These are phyloP conservation scores for Trematosphaeria pertusa DNA, from an alignment of 2,329 filamentous ascomycete genomes.

Conservation along the genomic window DNA sequence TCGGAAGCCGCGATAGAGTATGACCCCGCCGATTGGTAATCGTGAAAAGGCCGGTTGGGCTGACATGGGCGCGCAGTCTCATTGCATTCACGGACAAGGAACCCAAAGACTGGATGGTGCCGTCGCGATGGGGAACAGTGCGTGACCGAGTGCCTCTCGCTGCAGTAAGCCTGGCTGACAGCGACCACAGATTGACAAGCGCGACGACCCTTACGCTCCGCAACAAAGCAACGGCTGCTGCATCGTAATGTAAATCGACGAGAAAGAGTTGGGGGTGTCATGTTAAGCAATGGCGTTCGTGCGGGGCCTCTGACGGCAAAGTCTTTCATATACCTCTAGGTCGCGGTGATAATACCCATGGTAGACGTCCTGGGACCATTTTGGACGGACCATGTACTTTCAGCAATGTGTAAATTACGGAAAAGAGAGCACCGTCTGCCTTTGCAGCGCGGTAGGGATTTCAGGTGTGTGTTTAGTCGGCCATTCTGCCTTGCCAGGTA, in stretches of 20 bases:
- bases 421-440: conserved; percentile 38
- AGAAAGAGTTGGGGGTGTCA: conserved; percentile 36
- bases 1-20: conserved; percentile 79
- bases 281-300: conserved; percentile 49
- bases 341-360: conserved; percentile 49
- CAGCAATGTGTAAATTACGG: conserved; percentile 51
- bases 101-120: conserved; percentile 98
- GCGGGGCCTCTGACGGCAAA: conserved; percentile 46
- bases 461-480: conserved; percentile 31
- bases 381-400: conserved; percentile 45
- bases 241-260: conserved; percentile 79
- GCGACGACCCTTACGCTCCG: conserved; percentile 97
- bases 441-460: conserved; percentile 38
- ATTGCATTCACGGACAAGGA: conserved; percentile 95
- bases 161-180: conserved; percentile 26
- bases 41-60: conserved; percentile 9
- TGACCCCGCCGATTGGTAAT: conserved; percentile 18
- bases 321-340: conserved; percentile 41
- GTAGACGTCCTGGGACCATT: conserved; percentile 39
- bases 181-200: conserved; percentile 74
- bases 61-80: conserved; percentile 66
- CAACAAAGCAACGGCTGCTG: conserved; percentile 94
- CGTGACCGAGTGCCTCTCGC: conserved; percentile 26
- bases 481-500: conserved; percentile 34
- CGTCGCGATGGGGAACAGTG: conserved; percentile 90